These are phyloP conservation scores for Cyberlindnera americana DNA, from an alignment of 805 yeast species.

Conservation along the genomic window DNA sequence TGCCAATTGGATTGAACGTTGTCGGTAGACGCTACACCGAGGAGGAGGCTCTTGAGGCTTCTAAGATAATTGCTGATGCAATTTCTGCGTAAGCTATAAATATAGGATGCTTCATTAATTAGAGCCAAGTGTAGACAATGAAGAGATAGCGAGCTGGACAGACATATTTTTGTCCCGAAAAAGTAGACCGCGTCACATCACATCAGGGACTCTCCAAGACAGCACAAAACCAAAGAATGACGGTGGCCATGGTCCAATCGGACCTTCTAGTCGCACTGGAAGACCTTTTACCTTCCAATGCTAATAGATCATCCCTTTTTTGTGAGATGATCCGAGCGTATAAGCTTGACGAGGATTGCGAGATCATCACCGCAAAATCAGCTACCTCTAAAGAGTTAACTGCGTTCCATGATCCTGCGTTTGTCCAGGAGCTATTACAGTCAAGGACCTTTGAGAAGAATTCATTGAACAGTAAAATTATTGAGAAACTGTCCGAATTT, in stretches of 20 bases:
- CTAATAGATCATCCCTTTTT: slow-evolving; percentile 46
- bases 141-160: no score
- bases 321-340: slow-evolving; percentile 40
- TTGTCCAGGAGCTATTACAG: slow-evolving; percentile 38
- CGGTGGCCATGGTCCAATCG: slow-evolving; percentile 10
- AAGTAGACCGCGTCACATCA: neutral
- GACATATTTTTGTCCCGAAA: no score
- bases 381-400: slow-evolving; percentile 38
- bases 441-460: slow-evolving; percentile 14
- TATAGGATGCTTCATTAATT: no score
- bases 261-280: slow-evolving; percentile 6
- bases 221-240: neutral
- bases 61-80: slow-evolving; percentile 18
- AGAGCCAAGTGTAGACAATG: no score
- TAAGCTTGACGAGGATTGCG: slow-evolving; percentile 30
- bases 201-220: neutral
- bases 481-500: neutral
- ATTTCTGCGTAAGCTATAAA: slow-evolving; percentile 1
- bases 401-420: slow-evolving; percentile 47
- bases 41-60: slow-evolving; percentile 44
- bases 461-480: neutral
- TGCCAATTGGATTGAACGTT: slow-evolving; percentile 50
- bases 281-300: slow-evolving; percentile 52
- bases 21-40: slow-evolving; percentile 49
- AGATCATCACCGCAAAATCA: slow-evolving; percentile 24